These are phyloP conservation scores for Hypericum perforatum DNA, from an alignment of 345 rosid species.

Conservation along the genomic window DNA sequence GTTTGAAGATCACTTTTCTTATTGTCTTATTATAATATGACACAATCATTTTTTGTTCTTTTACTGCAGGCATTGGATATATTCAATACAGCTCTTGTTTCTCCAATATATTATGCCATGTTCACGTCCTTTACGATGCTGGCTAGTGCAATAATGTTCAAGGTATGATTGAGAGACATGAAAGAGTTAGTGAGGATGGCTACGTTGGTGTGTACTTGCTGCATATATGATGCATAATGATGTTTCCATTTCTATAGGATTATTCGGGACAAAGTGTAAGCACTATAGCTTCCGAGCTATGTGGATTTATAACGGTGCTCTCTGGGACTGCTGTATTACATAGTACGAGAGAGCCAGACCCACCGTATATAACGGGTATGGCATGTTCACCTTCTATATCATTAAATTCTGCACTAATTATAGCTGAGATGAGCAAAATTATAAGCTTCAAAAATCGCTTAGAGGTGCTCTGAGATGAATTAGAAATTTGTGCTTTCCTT, in stretches of 20 bases:
- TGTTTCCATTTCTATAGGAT: conserved; percentile 29
- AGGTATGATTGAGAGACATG: conserved; percentile 31
- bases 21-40: too few species aligned
- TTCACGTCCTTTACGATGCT: conserved; percentile 67
- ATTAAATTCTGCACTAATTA: too few species aligned
- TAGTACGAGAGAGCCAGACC: conserved; percentile 58
- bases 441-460: too few species aligned
- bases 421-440: too few species aligned
- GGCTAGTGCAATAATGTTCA: conserved; percentile 77
- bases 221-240: too few species aligned
- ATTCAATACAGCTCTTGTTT: conserved; percentile 64
- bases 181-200: background rate
- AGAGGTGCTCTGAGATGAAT: too few species aligned
- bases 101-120: conserved; percentile 70
- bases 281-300: conserved; percentile 59
- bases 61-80: conserved; percentile 63
- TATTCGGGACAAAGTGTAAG: conserved; percentile 70
- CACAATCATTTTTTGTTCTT: too few species aligned
- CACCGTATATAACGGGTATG: conserved; percentile 51
- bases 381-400: too few species aligned
- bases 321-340: conserved; percentile 67
- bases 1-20: too few species aligned
- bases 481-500: too few species aligned
- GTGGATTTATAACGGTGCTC: conserved; percentile 64
- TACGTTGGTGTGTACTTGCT: too few species aligned